Conservation (phyloP, 2,329 filamentous ascomycete genomes). For the Amauroascus verrucosus region DNA sequence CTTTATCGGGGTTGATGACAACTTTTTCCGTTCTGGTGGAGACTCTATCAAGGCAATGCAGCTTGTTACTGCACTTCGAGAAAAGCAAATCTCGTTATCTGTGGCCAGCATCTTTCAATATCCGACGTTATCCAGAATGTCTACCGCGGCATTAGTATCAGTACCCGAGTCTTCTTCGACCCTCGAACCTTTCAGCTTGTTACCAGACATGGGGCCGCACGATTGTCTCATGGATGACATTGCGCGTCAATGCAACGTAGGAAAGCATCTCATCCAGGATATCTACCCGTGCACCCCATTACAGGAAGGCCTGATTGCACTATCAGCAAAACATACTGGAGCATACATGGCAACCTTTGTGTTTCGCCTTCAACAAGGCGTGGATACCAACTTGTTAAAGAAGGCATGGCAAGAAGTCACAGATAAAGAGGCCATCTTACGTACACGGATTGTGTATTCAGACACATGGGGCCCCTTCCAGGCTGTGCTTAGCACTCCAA, state of each 20-base stretch:
- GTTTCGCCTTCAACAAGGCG: not conserved
- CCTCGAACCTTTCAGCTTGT: not conserved
- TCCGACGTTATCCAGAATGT: slow-evolving; percentile 27
- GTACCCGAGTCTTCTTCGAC: not conserved
- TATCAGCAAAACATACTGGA: not conserved
- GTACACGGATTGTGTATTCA: not conserved
- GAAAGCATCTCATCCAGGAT: slow-evolving; percentile 25
- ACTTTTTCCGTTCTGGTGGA: slow-evolving; percentile 11
- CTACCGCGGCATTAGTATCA: slow-evolving; percentile 9
- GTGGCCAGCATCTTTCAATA: slow-evolving; percentile 18
- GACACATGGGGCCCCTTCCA: too few relatives aligned
- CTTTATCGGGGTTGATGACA: not conserved
- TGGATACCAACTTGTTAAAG: not conserved
- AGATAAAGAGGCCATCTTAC: not conserved
- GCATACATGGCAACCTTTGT: not conserved
- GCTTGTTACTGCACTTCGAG: not conserved
- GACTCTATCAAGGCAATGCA: slow-evolving; percentile 12
- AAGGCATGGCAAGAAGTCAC: not conserved
- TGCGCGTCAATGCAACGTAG: slow-evolving; percentile 12
- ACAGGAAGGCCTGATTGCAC: not conserved
- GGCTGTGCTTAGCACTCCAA: too few relatives aligned
- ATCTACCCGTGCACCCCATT: slow-evolving; percentile 23
- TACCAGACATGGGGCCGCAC: not conserved
- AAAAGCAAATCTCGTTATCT: not conserved
- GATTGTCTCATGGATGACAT: not conserved